Base-by-base conservation (phyloP, 148 eudicot genomes). In the Heliosperma pusillum region DNA sequence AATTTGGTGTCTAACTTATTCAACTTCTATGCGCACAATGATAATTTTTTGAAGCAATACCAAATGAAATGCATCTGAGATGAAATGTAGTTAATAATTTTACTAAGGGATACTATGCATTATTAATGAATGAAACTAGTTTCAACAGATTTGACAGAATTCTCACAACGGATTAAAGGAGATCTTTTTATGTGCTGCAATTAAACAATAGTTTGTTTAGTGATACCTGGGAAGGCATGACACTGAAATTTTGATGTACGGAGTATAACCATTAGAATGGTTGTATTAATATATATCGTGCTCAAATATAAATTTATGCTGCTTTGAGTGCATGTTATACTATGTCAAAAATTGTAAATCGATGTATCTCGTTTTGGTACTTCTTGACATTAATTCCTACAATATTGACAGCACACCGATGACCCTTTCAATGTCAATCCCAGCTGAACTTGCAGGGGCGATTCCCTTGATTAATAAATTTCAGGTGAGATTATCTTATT, bases 391-490 rank as follows among this genome's bases (percentile, higher is more conserved):
- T 44, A 66, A 7, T 71, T 74, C 74, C n/a, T 40, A 29, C 26
- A 63, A 16, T 75, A 71, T 27, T 73, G 81, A 83, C 93, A 96
- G 99, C 63, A 96, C 99, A 19, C 99, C 97, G 1, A 88, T 79
- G 78, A 92, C 94, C 20, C 74, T 96, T 77, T 92, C 94, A 40
- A 90, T 88, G 87, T 91, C 89, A 57, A 89, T 96, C 80, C 97
- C 99, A 69, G 88, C 91, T 56, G 99, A 96, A 77, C 94, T 96
- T 81, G 89, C 97, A 36, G 92, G 97, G 72, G 99, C 99, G 27
- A 89, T 96, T 78, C 99, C 99, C 13, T 80, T 92, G 84, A 86
- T 92, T 74, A 96, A 90, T 79, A 96, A 86, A 84, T 96, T 96
- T 81, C 99, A 92, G 97, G 99, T 92, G 77, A 74, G 79, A 68